Base-by-base conservation (phyloP, 352 stramenopile species). In the Pythium biforme region DNA sequence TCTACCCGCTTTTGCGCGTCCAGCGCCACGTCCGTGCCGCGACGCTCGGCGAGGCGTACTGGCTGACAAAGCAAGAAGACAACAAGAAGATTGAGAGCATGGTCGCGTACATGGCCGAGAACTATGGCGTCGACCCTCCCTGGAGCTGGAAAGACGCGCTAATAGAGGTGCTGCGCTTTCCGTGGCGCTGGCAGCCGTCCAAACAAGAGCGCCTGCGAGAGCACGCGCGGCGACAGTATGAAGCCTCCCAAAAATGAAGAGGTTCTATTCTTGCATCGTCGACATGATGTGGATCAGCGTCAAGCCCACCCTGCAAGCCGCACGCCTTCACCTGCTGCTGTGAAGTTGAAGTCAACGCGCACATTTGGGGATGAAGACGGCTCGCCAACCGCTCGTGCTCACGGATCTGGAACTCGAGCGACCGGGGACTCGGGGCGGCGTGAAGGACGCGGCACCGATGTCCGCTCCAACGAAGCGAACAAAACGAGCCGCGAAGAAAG, bases 1-100 rank as follows among this genome's bases (percentile, higher is more conserved):
- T 59, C 39, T 49, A 49, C 37, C 52, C 52, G 22, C 8, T 59
- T 7, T 11, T 59, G 33, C 31, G 37, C 20, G 23, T 59, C 12
- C 52, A 59, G 39, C 37, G 23, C 34, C 33, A 59, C 31, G 52
- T 59, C 8, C 33, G 52, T 3, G 31, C 17, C 23, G 50, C 27
- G 26, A 56, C 50, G 23, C 20, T 56, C 3, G 50, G 50, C 20
- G 27, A 56, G 33, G 5, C 9, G 7, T 56, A 56, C 33, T 56
- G 50, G 50, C 15, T 41, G 1, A 22, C 14, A 3, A 56, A 56
- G 29, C 3, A 1, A 15, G 50, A 41, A 12, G 31, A 47, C 27
- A 17, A 43, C 27, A 5, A 15, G 50, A 15, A 23, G 5, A 40
- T 56, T 19, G 50, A 43, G 6, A n/a, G 19, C 12, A 40, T 56